These are phyloP conservation scores for Sarocladium kiliense DNA, from an alignment of 2,329 filamentous ascomycete species.

Conservation along the genomic window DNA sequence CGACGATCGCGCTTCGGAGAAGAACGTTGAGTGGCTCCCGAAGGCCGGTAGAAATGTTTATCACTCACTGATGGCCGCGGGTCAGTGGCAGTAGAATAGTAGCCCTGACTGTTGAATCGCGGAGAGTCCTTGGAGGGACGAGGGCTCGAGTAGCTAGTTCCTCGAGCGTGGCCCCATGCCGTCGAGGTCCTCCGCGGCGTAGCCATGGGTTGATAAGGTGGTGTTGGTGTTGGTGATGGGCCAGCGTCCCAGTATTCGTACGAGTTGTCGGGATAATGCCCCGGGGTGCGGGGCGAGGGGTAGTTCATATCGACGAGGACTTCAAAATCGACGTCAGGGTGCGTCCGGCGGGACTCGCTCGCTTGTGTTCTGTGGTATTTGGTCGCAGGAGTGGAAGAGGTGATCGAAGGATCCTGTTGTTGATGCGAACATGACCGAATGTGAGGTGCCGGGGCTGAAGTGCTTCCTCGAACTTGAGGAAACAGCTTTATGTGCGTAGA, in stretches of 20 bases:
- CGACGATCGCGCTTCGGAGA: constrained; percentile 45
- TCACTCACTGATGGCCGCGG: constrained; percentile 43
- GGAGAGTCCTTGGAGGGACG: constrained; percentile 50
- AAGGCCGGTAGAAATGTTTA: constrained; percentile 42
- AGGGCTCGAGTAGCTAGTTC: constrained; percentile 37
- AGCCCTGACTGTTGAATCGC: constrained; percentile 56
- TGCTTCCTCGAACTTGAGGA: constrained; percentile 16
- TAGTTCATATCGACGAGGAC: constrained; percentile 26
- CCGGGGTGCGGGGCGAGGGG: constrained; percentile 8
- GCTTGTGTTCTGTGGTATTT: constrained; percentile 9
- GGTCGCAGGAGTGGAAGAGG: constrained; percentile 49
- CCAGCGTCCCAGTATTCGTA: constrained; percentile 10
- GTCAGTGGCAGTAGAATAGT: constrained; percentile 46
- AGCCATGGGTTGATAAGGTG: constrained; percentile 8
- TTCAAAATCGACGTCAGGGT: constrained; percentile 12
- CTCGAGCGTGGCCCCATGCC: constrained; percentile 34
- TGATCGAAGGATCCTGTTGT: constrained; percentile 18
- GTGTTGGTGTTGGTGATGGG: constrained; percentile 9
- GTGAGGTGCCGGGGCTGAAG: neutral
- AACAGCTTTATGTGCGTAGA: constrained; percentile 10
- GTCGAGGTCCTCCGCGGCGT: constrained; percentile 48
- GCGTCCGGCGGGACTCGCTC: constrained; percentile 7
- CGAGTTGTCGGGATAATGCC: constrained; percentile 9
- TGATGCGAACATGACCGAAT: constrained; percentile 54
- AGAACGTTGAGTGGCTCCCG: constrained; percentile 25